phyloP scores from a whole-genome alignment of 352 stramenopile species.

The Phytophthora pluvialis region DNA sequence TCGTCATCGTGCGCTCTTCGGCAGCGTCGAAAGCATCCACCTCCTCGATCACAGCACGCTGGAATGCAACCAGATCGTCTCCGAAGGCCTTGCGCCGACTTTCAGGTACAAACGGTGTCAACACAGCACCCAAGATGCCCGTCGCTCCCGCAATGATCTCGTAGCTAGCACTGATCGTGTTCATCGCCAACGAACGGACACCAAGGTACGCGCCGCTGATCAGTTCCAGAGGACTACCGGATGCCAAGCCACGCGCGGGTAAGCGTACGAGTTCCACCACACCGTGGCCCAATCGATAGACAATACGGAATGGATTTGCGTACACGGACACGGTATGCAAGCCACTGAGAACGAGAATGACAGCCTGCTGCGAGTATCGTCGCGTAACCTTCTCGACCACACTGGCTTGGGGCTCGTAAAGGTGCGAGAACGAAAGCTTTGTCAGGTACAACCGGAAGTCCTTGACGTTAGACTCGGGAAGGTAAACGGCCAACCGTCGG shows the following conservation, averaged over 20 bases:
- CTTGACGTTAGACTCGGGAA: slow-evolving; percentile 91
- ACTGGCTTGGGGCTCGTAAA: slow-evolving; percentile 81
- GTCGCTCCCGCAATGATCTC: slow-evolving; percentile 86
- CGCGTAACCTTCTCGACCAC: slow-evolving; percentile 81
- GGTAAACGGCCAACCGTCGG: slow-evolving; percentile 75
- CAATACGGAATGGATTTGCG: slow-evolving; percentile 88
- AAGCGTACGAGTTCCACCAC: slow-evolving; percentile 83
- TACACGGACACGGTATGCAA: slow-evolving; percentile 90
- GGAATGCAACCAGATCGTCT: slow-evolving; percentile 86
- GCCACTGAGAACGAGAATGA: slow-evolving; percentile 84
- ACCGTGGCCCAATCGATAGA: slow-evolving; percentile 85
- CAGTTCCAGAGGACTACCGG: slow-evolving; percentile 83
- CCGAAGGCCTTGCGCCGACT: slow-evolving; percentile 80
- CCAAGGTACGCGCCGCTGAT: slow-evolving; percentile 86
- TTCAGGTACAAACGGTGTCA: slow-evolving; percentile 75
- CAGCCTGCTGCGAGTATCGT: slow-evolving; percentile 86
- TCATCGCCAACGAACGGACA: slow-evolving; percentile 87
- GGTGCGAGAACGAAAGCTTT: slow-evolving; percentile 79
- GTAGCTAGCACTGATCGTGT: slow-evolving; percentile 90
- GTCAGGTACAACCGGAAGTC: slow-evolving; percentile 88
- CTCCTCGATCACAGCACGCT: slow-evolving; percentile 88
- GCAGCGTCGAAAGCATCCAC: slow-evolving; percentile 87
- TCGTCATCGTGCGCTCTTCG: slow-evolving; percentile 89
- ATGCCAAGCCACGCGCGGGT: slow-evolving; percentile 78
- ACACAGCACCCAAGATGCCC: slow-evolving; percentile 74